Evolutionary conservation across 441 rosid species (phyloP).

Genomic region (Gossypium armourianum): DNA sequence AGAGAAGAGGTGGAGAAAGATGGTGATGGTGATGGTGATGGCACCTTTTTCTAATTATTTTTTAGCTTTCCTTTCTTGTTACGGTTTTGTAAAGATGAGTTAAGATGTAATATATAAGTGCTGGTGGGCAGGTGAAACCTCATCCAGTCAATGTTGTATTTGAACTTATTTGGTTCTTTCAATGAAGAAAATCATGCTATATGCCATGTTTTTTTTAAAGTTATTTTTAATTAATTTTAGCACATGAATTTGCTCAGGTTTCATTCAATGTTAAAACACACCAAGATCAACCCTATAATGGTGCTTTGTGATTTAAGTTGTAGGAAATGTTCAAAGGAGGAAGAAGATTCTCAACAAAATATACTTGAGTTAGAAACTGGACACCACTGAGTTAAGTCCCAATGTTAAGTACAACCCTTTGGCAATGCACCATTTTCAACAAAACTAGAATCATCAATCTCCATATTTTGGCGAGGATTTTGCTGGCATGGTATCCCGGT

Average conservation of each 20-base stretch:
- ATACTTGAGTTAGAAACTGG: too few relatives aligned
- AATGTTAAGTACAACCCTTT: neutral
- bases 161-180: neutral
- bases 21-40: neutral
- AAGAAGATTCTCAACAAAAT: too few relatives aligned
- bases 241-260: too few relatives aligned
- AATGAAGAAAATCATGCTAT: neutral
- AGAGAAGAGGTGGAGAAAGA: neutral
- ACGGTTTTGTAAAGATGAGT: slow-evolving; percentile 30
- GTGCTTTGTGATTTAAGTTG: too few relatives aligned
- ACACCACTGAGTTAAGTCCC: too few relatives aligned
- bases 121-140: slow-evolving; percentile 28
- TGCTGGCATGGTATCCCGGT: too few relatives aligned
- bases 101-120: slow-evolving; percentile 21
- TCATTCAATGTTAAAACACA: too few relatives aligned
- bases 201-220: too few relatives aligned
- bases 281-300: too few relatives aligned
- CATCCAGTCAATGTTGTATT: slow-evolving; percentile 22
- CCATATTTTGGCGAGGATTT: neutral
- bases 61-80: neutral
- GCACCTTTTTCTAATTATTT: neutral
- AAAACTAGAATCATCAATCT: slow-evolving; percentile 14
- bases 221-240: too few relatives aligned
- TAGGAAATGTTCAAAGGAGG: too few relatives aligned
- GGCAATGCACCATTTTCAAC: neutral